Evolutionary conservation across 805 yeast species (phyloP), one percentile per base, ranked within the genome.

Genomic region (Starmera pachycereana): DNA sequence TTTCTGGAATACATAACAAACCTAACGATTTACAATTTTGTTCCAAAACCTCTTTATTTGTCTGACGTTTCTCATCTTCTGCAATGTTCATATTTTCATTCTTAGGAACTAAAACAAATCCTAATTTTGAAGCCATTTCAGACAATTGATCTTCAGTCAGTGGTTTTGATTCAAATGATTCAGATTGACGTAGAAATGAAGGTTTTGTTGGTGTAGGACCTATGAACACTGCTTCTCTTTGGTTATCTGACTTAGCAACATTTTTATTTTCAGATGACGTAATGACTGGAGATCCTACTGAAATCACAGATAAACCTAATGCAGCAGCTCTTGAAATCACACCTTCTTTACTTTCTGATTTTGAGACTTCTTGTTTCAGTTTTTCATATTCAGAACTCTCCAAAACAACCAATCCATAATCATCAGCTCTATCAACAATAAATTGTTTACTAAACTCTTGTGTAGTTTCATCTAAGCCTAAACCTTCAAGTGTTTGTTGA

Each of bases 1-100:
- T 55, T 38, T 66, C 67, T 1, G 90, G 84, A 33, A 83, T 65
- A 38, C 76, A 66, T 47, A 81, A 51, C 37, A 71, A 50, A 3
- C 78, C 80, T 38, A 63, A 54, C 12, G 60, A 51, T 38, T 60
- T 65, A 5, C 81, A 82, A 7, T 58, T 58, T 0, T 47, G 53
- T 8, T 54, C 50, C 11, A 80, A 42, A 19, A 57, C 53, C 36
- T 45, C 54, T 13, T 41, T 44, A 11, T 53, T 49, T 10, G 44
- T 32, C 19, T 40, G 35, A n/a, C 38, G 33, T 28, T 33, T 3
- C 10, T 9, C 22, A 25, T 14, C 8, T 28, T 14, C 33, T 12
- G 36, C 10, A 12, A 19, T 11, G 12, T 28, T 33, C 4, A 7
- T 33, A 33, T 56, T 52, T 30, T 66, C 63, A 10, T 61, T 61